Conservation (phyloP, 495 filamentous ascomycete genomes). For the Penicillium herquei region DNA sequence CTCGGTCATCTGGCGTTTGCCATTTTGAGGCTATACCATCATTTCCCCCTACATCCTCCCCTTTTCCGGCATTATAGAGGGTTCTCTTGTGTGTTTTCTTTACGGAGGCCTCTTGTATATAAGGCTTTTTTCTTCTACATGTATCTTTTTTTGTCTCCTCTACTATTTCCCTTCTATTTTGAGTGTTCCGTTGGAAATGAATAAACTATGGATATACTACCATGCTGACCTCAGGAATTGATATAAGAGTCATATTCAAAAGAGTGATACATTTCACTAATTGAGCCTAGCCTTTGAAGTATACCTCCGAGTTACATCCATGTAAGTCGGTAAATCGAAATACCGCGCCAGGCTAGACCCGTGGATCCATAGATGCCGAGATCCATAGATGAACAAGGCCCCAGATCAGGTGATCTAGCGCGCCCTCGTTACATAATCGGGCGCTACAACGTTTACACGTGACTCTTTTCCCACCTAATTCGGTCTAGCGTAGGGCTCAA, state of each 20-base stretch:
- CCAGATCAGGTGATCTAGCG: not conserved
- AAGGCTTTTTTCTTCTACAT: no score
- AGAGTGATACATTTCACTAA: no score
- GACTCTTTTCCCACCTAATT: constrained; percentile 6
- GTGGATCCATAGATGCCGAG: no score
- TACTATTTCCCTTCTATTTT: not conserved
- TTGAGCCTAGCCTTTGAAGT: no score
- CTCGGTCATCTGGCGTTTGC: not conserved
- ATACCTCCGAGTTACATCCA: no score
- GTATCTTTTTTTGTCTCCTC: not conserved
- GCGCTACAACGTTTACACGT: not conserved
- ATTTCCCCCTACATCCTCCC: not conserved
- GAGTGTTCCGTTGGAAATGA: not conserved
- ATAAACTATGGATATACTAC: no score
- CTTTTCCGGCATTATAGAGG: not conserved
- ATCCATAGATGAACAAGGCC: no score
- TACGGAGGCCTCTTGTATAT: not conserved
- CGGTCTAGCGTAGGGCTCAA: constrained; percentile 48
- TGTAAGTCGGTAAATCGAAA: no score
- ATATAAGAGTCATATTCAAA: no score
- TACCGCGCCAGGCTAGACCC: no score
- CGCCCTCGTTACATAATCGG: not conserved
- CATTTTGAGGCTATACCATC: not conserved
- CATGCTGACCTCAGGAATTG: no score
- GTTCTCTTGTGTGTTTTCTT: not conserved